Evolutionary conservation across 208 protist genomes (phyloP).

Genomic region (Trypanosoma brucei): DNA sequence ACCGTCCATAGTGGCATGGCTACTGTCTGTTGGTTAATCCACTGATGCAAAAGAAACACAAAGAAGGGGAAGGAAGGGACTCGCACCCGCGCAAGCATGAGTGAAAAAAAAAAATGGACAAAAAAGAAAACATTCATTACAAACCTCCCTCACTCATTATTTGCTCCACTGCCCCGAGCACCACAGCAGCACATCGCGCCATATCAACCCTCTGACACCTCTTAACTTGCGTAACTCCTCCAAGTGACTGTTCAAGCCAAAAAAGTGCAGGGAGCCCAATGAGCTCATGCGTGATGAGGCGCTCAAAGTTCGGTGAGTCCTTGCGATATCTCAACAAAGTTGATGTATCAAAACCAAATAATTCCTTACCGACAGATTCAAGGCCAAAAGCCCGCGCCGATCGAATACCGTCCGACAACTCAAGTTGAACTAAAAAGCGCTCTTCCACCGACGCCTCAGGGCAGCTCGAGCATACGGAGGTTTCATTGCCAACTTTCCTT

Average conservation of each 20-base stretch:
- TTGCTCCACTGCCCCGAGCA: constrained; percentile 36
- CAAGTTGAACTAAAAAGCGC: constrained; percentile 20
- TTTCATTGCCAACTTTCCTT: not conserved
- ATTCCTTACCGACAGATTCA: constrained; percentile 23
- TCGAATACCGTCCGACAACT: constrained; percentile 42
- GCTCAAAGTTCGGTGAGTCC: constrained; percentile 9
- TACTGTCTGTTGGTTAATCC: too few species aligned
- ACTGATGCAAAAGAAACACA: too few species aligned
- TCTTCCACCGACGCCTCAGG: constrained; percentile 15
- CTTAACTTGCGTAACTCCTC: constrained; percentile 18
- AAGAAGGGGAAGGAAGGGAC: too few species aligned
- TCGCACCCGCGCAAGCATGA: not conserved
- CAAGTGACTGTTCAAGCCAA: constrained; percentile 30
- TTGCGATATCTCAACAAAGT: constrained; percentile 10
- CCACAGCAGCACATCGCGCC: constrained; percentile 22
- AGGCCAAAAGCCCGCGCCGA: constrained; percentile 21
- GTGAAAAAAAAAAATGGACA: not conserved
- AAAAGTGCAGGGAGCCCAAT: constrained; percentile 42
- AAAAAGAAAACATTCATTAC: constrained; percentile 1
- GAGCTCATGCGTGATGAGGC: constrained; percentile 11
- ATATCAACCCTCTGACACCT: constrained; percentile 41
- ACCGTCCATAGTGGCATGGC: too few species aligned
- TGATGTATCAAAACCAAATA: constrained; percentile 27
- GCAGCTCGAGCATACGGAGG: constrained; percentile 23
- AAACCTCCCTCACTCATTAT: constrained; percentile 8